These are phyloP conservation scores for Raphidocelis subcapitata DNA, from an alignment of 139 green algal genomes.

Conservation along the genomic window DNA sequence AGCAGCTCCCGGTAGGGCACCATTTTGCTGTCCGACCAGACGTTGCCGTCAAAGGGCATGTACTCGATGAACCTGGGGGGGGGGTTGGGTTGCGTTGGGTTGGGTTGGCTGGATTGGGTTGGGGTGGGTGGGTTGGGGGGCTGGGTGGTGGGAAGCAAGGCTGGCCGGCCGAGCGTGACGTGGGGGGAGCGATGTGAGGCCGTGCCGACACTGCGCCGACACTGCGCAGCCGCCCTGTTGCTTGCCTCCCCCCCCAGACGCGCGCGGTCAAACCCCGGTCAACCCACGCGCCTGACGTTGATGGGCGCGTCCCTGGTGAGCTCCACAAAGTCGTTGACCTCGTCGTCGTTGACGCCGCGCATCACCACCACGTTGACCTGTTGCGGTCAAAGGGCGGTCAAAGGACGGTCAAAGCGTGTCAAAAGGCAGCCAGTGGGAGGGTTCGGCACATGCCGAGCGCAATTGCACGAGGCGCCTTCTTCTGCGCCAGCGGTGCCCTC, in stretches of 20 bases:
- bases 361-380: conserved; percentile 98
- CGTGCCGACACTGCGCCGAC: too few species aligned
- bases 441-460: background rate
- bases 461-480: too few species aligned
- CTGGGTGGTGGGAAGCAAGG: too few species aligned
- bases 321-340: conserved; percentile 93
- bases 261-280: too few species aligned
- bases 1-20: conserved; percentile 85
- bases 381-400: background rate
- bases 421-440: background rate
- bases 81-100: too few species aligned
- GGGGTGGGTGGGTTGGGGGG: too few species aligned
- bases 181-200: too few species aligned
- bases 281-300: conserved; percentile 77
- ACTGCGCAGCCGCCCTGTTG: too few species aligned
- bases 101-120: too few species aligned
- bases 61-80: conserved; percentile 99
- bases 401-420: background rate
- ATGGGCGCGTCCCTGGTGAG: conserved; percentile 79
- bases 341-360: conserved; percentile 96
- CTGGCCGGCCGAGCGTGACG: too few species aligned
- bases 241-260: too few species aligned
- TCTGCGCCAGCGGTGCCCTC: too few species aligned
- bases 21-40: conserved; percentile 88
- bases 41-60: conserved; percentile 99